Evolutionary conservation across 2,329 filamentous ascomycete species (phyloP).

Genomic region (Polytolypa hystricis): DNA sequence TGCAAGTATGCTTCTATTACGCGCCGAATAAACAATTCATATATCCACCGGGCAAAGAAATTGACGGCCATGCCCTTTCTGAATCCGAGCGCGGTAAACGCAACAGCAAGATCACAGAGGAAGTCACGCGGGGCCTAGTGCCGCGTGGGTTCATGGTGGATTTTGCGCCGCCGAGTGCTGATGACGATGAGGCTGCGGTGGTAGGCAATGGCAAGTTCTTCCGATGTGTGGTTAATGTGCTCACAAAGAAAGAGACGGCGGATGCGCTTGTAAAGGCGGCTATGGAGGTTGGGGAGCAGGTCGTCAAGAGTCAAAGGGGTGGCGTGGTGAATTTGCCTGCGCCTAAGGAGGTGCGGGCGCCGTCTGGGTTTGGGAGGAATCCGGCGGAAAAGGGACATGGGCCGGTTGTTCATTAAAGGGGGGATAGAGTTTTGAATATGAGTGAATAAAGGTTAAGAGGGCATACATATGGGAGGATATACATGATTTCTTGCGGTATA

Average conservation of each 20-base stretch:
- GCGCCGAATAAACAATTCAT: slow-evolving; percentile 46
- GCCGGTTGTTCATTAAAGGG: slow-evolving; percentile 18
- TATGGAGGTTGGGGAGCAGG: slow-evolving; percentile 34
- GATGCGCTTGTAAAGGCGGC: slow-evolving; percentile 53
- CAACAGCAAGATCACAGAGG: slow-evolving; percentile 47
- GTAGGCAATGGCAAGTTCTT: slow-evolving; percentile 56
- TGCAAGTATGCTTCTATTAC: slow-evolving; percentile 94
- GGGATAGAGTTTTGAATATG: too few species aligned
- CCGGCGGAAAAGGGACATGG: slow-evolving; percentile 25
- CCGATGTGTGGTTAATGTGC: slow-evolving; percentile 55
- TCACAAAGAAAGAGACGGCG: slow-evolving; percentile 48
- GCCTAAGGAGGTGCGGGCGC: slow-evolving; percentile 2
- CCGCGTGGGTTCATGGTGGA: slow-evolving; percentile 58
- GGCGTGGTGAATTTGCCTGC: slow-evolving; percentile 2
- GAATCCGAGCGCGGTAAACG: slow-evolving; percentile 29
- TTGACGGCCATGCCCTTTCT: slow-evolving; percentile 14
- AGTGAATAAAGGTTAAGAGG: too few species aligned
- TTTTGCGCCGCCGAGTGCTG: slow-evolving; percentile 44
- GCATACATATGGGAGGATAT: too few species aligned
- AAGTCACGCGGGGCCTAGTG: slow-evolving; percentile 45
- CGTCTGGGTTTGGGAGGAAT: slow-evolving; percentile 12
- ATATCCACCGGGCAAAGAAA: slow-evolving; percentile 19
- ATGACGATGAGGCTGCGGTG: slow-evolving; percentile 38
- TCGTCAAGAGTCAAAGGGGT: slow-evolving; percentile 16
- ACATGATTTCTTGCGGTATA: too few species aligned